phyloP scores from a whole-genome alignment of 2,329 filamentous ascomycete species.

The Onygenales sp. region DNA sequence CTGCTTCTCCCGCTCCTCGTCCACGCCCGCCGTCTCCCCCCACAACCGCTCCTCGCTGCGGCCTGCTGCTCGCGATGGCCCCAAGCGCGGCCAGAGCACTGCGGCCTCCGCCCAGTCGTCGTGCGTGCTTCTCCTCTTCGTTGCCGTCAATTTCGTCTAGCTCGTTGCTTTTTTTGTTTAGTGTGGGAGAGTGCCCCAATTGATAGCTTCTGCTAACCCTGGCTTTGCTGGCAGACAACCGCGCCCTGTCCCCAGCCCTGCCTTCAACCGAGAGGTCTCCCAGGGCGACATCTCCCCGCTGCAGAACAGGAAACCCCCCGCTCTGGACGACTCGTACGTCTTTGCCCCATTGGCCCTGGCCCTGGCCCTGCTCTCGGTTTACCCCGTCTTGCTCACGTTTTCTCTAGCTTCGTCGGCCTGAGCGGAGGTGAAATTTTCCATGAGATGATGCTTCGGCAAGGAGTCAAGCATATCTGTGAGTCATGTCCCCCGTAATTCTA shows the following conservation, averaged over 20 bases:
- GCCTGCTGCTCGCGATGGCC: constrained; percentile 17
- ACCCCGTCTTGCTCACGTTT: background rate
- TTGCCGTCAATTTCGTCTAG: background rate
- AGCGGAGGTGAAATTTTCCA: constrained; percentile 96
- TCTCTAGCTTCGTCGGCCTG: constrained; percentile 73
- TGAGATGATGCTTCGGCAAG: constrained; percentile 94
- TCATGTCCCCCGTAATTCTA: constrained; percentile 19
- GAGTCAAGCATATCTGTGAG: constrained; percentile 90
- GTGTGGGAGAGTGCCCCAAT: background rate
- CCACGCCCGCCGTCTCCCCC: constrained; percentile 35
- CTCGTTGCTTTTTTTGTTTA: background rate
- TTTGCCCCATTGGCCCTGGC: background rate
- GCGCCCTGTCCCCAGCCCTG: constrained; percentile 53
- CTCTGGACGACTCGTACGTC: constrained; percentile 73
- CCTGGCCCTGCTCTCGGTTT: background rate
- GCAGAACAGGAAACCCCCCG: constrained; percentile 48
- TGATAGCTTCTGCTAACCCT: constrained; percentile 4
- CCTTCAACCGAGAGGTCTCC: constrained; percentile 44
- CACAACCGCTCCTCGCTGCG: constrained; percentile 32
- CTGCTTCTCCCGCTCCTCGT: constrained; percentile 28
- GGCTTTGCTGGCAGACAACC: constrained; percentile 34
- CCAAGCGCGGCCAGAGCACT: constrained; percentile 37
- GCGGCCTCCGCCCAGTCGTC: constrained; percentile 37
- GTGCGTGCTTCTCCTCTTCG: constrained; percentile 36
- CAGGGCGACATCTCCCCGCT: constrained; percentile 60